A percentile compares a stretch with the other conserved stretches of the same genome.
phyloP scores from a whole-genome alignment of 306 rosid species.

The Rosa multiflora region DNA sequence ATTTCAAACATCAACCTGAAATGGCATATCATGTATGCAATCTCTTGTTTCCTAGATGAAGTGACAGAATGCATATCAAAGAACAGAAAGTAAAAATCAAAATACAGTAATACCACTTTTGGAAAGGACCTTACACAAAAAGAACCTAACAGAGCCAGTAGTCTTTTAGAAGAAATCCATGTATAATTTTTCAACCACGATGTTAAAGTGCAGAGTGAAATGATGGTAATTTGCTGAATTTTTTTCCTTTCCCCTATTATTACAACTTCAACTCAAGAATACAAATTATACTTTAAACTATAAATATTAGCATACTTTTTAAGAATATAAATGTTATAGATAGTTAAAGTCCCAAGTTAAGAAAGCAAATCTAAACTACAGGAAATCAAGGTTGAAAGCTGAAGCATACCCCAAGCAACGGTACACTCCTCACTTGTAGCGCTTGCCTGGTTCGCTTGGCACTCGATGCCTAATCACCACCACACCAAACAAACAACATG shows the following conservation, averaged over 20 bases:
- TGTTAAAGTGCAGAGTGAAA: not conserved
- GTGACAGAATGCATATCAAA: not conserved
- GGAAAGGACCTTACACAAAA: not conserved
- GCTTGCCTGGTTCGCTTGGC: slow-evolving; percentile 98
- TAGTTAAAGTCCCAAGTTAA: not conserved
- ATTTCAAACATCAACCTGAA: not conserved
- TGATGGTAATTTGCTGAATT: not conserved
- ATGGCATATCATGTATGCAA: no score
- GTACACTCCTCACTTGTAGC: slow-evolving; percentile 98
- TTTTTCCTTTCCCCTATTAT: not conserved
- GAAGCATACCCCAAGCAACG: slow-evolving; percentile 93
- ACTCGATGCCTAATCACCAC: slow-evolving; percentile 71
- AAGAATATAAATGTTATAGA: not conserved
- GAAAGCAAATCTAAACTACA: not conserved
- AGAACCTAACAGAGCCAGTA: not conserved
- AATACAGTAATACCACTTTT: not conserved
- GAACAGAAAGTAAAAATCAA: no score
- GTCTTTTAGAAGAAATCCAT: not conserved
- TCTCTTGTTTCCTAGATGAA: not conserved
- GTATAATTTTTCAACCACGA: not conserved
- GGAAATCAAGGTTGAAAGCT: not conserved
- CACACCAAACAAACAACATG: not conserved
- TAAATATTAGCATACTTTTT: not conserved
- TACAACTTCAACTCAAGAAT: not conserved
- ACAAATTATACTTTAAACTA: not conserved